phyloP scores from a whole-genome alignment of 192 early-diverging fungal species.

The Coemansia javaensis region DNA sequence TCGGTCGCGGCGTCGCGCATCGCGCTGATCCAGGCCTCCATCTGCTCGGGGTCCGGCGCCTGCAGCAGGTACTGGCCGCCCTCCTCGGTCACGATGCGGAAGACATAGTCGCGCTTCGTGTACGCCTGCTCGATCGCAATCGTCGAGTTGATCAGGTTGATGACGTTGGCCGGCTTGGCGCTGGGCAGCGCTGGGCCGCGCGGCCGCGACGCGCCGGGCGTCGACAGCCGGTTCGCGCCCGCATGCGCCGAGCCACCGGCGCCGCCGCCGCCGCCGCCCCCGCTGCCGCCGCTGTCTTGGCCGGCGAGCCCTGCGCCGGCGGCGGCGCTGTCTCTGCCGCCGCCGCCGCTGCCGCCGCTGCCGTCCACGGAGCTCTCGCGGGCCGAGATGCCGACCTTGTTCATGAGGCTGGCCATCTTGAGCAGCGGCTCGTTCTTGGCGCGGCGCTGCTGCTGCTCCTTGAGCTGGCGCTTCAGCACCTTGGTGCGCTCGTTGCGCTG shows the following conservation, averaged over 20 bases:
- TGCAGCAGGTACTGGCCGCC: slow-evolving; percentile 73
- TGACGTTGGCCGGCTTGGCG: slow-evolving; percentile 62
- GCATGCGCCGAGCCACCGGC: background rate
- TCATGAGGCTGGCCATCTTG: slow-evolving; percentile 53
- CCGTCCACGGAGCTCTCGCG: slow-evolving; percentile 37
- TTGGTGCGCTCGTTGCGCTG: slow-evolving; percentile 51
- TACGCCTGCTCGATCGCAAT: slow-evolving; percentile 61
- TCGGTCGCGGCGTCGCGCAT: slow-evolving; percentile 67
- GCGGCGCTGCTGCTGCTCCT: slow-evolving; percentile 53
- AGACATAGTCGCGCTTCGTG: slow-evolving; percentile 68
- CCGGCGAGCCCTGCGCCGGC: too few relatives aligned
- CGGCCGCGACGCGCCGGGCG: slow-evolving; percentile 29
- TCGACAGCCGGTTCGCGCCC: slow-evolving; percentile 18
- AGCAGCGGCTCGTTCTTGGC: slow-evolving; percentile 53
- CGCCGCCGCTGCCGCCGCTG: background rate
- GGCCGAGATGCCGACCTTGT: slow-evolving; percentile 35
- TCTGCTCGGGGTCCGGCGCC: slow-evolving; percentile 60
- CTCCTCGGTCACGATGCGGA: slow-evolving; percentile 74
- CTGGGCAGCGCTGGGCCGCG: slow-evolving; percentile 46
- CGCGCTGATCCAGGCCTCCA: slow-evolving; percentile 67
- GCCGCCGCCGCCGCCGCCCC: background rate
- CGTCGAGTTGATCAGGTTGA: slow-evolving; percentile 75
- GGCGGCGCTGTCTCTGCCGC: background rate
- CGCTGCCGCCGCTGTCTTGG: slow-evolving; percentile 13
- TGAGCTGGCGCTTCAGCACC: slow-evolving; percentile 52